Percentiles rank a stretch among this genome's conserved stretches.
These are phyloP conservation scores for Hymenoscyphus albidus DNA, from an alignment of 2,329 filamentous ascomycete species.

Conservation along the genomic window DNA sequence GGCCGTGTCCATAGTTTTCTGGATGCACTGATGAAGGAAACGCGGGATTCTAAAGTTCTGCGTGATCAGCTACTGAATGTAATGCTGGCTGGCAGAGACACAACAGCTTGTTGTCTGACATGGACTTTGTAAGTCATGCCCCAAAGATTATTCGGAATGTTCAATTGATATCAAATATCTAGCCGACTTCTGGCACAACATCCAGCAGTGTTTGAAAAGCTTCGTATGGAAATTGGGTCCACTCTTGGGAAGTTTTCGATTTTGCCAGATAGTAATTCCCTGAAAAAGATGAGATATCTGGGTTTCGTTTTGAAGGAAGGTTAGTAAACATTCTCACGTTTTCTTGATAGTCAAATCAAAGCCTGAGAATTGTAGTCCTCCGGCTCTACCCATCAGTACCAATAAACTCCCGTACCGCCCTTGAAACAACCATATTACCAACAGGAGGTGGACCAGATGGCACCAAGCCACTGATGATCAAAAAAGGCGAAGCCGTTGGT, in stretches of 20 bases:
- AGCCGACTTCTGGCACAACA: background rate
- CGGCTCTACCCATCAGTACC: background rate
- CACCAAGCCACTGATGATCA: background rate
- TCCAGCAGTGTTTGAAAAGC: background rate
- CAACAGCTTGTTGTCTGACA: constrained; percentile 11
- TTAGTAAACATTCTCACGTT: background rate
- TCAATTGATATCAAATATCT: background rate
- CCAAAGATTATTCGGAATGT: background rate
- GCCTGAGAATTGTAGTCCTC: background rate
- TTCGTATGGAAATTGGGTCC: background rate
- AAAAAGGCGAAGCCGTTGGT: background rate
- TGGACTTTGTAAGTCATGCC: background rate
- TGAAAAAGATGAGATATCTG: background rate
- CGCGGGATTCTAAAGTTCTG: background rate
- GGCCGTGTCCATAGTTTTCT: background rate
- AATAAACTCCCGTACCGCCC: background rate
- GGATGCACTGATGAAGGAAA: background rate
- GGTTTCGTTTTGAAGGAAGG: background rate
- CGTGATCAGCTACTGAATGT: constrained; percentile 26
- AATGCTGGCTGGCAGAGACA: constrained; percentile 35
- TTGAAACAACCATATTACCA: background rate
- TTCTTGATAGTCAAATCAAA: background rate
- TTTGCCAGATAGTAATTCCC: background rate
- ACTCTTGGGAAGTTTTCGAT: background rate
- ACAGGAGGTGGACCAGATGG: background rate